Evolutionary conservation across 2,329 filamentous ascomycete genomes (phyloP), one percentile per base, ranked within the genome.

Genomic region (Fusarium annulatum): DNA sequence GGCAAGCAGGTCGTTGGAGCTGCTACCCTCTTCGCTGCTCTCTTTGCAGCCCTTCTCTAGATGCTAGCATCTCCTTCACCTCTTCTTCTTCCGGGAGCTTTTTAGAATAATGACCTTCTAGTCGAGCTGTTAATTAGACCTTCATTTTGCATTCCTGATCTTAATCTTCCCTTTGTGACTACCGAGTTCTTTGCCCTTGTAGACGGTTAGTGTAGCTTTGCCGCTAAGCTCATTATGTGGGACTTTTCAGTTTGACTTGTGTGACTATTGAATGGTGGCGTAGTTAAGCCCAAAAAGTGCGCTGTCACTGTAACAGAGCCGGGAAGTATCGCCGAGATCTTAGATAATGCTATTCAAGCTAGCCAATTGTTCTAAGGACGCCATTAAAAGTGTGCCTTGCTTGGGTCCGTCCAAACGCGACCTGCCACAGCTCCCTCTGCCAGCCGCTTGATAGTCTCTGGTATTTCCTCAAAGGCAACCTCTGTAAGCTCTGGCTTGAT

Each of bases 1-100:
- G 61, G 64, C 34, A 76, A 76, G 61, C 71, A 76, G 57, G 71
- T 63, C 34, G 46, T 73, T 61, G 67, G 71, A 59, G 46, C 49
- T 36, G 45, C 74, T 51, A 65, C 74, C 9, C 42, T 72, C 43
- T 58, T 76, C 21, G 74, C 74, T 60, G 69, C 68, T 36, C 28
- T 76, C 48, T 56, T 62, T 23, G 73, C 60, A 30, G 74, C 73
- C 28, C 56, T 67, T 38, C 53, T 76, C 36, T 76, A 76, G 49
- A 39, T 55, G 51, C 8, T n/a, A 55, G 51, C 51, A 55, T 41
- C 10, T 30, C 19, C 45, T 48, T 48, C n/a, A 15, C n/a, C 36
- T 55, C 34, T 55, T 41, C 34, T 55, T 55, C 51, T 41, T 23
- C 11, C 30, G 11, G 19, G 51, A 55, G n/a, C 49, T 23, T 28